These are phyloP conservation scores for Capsella bursapastoris DNA, from an alignment of 345 rosid genomes.

Conservation along the genomic window DNA sequence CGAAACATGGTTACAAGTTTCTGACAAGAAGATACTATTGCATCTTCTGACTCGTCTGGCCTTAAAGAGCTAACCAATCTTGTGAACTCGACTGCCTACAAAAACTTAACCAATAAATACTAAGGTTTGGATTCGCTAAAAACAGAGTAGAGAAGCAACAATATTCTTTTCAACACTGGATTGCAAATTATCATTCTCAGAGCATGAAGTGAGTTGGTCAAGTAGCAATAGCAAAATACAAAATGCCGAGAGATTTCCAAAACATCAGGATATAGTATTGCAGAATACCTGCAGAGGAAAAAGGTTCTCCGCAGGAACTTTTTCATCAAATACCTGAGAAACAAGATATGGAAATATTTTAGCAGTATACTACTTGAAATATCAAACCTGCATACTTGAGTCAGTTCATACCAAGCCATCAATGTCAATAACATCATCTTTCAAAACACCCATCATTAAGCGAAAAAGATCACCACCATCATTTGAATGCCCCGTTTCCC, in stretches of 20 bases:
- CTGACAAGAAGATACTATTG: conserved; percentile 82
- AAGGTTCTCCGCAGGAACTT: conserved; percentile 82
- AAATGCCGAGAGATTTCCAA: neutral
- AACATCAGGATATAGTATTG: conserved; percentile 13
- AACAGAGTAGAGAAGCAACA: conserved; percentile 9
- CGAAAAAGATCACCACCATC: conserved; percentile 88
- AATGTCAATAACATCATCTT: conserved; percentile 93
- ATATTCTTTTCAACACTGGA: conserved; percentile 10
- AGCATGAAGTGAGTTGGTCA: conserved; percentile 23
- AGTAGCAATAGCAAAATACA: conserved; percentile 1
- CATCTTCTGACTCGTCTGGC: conserved; percentile 89
- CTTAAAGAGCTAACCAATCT: conserved; percentile 82
- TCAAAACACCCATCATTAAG: conserved; percentile 82
- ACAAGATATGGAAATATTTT: conserved; percentile 22
- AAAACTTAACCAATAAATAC: conserved; percentile 40
- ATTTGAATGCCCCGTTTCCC: conserved; percentile 72
- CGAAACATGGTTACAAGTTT: conserved; percentile 77
- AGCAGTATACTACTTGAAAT: conserved; percentile 11
- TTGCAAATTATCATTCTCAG: conserved; percentile 22
- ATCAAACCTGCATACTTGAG: conserved; percentile 21
- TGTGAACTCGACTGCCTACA: conserved; percentile 92
- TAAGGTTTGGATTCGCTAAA: conserved; percentile 21
- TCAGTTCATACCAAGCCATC: conserved; percentile 82
- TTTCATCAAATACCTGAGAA: conserved; percentile 83
- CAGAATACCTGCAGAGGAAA: conserved; percentile 85